Evolutionary conservation across 805 yeast species (phyloP).

Genomic region (Candida khao-thaluensis): DNA sequence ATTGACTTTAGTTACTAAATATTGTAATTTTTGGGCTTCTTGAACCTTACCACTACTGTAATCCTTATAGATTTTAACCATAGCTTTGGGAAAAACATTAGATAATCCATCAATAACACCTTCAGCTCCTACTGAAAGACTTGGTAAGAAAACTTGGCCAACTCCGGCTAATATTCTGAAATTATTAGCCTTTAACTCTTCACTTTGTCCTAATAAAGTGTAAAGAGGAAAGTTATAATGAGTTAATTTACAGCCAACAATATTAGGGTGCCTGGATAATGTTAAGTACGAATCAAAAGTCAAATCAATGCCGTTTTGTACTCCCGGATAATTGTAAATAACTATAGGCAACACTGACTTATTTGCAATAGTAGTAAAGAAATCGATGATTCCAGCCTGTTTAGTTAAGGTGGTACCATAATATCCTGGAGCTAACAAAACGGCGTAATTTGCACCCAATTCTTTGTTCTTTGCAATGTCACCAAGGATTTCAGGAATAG

Average conservation of each 20-base stretch:
- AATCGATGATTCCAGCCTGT: slow-evolving; percentile 48
- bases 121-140: slow-evolving; percentile 43
- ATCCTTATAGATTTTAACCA: slow-evolving; percentile 41
- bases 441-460: slow-evolving; percentile 41
- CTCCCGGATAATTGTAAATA: slow-evolving; percentile 50
- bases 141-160: slow-evolving; percentile 53
- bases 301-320: slow-evolving; percentile 40
- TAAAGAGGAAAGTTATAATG: slow-evolving; percentile 53
- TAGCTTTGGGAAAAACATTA: slow-evolving; percentile 52
- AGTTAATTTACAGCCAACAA: slow-evolving; percentile 52
- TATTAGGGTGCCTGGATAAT: slow-evolving; percentile 46
- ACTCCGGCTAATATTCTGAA: slow-evolving; percentile 50
- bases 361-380: slow-evolving; percentile 44
- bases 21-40: slow-evolving; percentile 45
- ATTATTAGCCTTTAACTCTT: slow-evolving; percentile 33
- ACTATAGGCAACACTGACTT: slow-evolving; percentile 42
- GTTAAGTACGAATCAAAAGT: slow-evolving; percentile 37
- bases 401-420: slow-evolving; percentile 43
- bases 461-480: slow-evolving; percentile 32
- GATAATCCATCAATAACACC: slow-evolving; percentile 56
- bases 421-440: slow-evolving; percentile 47
- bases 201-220: slow-evolving; percentile 44
- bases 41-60: slow-evolving; percentile 36
- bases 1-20: slow-evolving; percentile 45
- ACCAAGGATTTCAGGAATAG: slow-evolving; percentile 44